Base-by-base conservation (phyloP, 2,329 filamentous ascomycete genomes). In the Xylaria multiplex region DNA sequence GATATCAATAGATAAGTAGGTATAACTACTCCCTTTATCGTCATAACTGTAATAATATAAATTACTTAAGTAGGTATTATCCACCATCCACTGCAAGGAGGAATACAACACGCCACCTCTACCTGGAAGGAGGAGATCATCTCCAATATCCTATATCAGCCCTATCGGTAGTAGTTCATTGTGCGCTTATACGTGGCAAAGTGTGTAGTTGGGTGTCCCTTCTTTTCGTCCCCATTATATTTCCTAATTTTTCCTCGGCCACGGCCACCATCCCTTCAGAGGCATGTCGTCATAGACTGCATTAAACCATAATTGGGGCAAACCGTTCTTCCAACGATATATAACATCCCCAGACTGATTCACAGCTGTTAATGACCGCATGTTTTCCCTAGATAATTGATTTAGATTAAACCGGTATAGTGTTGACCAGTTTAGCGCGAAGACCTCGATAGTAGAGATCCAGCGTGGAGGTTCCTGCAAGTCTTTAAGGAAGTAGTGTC, bases 261-360 rank as follows among this genome's bases (percentile, higher is more conserved):
- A 59, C 9, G 57, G 57, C 59, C 59, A 62, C 30, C 30, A 62
- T 9, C 59, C 59, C 6, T 62, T 50, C 50, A 62, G 30, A 3
- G 59, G 59, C 59, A 27, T 55, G 4, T 55, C 27, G 16, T 48
- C 50, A 16, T 62, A 62, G 9, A 62, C 49, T 6, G 27, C 24
- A 19, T 62, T 62, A 14, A 55, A 42, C 6, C 24, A 5, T 7
- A 6, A 3, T 4, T 1, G 2, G 2, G 59, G 50, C 6, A 0
- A 5, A 1, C n/a, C 2, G 30, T 11, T 7, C 6, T 22, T 2
- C 14, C 24, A 62, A 9, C 3, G 8, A 52, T 62, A 62, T 35
- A 56, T 49, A 2, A 1, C 1, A 0, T 55, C 2, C 1, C 6
- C 8, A 7, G 6, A 5, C 22, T 46, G 24, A 37, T 35, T 27